Conservation (phyloP, 192 early-diverging fungal species). For the Dissophora globulifera region DNA sequence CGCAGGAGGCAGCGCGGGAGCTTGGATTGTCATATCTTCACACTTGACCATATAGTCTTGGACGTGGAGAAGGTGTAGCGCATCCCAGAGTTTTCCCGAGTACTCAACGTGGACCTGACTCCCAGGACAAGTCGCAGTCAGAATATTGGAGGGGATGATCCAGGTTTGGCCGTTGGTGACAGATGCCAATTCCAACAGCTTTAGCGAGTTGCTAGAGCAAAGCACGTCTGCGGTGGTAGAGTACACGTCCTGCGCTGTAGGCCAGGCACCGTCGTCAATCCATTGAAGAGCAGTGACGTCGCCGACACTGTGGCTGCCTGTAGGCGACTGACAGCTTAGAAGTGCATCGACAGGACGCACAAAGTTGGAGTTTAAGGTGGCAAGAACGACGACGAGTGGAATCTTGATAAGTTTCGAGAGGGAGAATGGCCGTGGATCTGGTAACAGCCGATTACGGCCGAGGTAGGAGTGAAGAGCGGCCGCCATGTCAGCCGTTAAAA, state of each 20-base stretch:
- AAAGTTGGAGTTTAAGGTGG: background rate
- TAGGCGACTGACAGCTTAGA: slow-evolving; percentile 16
- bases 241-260: slow-evolving; percentile 12
- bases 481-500: too few species aligned
- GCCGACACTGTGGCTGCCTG: background rate
- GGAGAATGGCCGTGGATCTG: too few species aligned
- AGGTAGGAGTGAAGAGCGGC: too few species aligned
- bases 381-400: too few species aligned
- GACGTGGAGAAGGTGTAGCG: slow-evolving; percentile 2
- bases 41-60: background rate
- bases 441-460: too few species aligned
- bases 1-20: background rate
- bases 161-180: slow-evolving; percentile 7
- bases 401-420: too few species aligned
- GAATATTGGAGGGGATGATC: slow-evolving; percentile 1
- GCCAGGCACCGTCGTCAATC: slow-evolving; percentile 13
- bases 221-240: background rate
- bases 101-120: slow-evolving; percentile 7
- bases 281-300: background rate
- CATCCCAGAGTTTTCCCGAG: background rate
- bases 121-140: background rate
- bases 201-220: slow-evolving; percentile 7
- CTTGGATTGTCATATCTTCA: background rate
- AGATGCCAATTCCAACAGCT: background rate
- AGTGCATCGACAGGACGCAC: background rate